Conservation (phyloP, 2,329 filamentous ascomycete species). For the Colletotrichum sp. region DNA sequence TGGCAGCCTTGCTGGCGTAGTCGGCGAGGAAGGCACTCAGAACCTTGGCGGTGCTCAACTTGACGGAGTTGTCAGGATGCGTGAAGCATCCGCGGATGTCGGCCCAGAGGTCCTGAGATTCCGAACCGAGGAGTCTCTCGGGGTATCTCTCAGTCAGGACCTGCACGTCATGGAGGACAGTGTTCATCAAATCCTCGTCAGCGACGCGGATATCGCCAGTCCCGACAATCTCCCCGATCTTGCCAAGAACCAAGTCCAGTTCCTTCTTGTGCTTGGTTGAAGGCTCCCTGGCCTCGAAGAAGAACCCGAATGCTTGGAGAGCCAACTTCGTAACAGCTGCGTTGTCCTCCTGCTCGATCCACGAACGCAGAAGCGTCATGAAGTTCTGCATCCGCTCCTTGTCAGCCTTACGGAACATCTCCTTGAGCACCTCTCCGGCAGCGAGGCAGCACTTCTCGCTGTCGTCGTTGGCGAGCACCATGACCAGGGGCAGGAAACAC, state of each 20-base stretch:
- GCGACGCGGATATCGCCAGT: slow-evolving; percentile 56
- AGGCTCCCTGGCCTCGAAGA: slow-evolving; percentile 73
- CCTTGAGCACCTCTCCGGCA: slow-evolving; percentile 79
- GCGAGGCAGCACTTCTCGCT: slow-evolving; percentile 84
- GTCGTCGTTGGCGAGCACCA: slow-evolving; percentile 88
- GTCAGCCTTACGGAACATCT: slow-evolving; percentile 80
- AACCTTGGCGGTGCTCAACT: slow-evolving; percentile 76
- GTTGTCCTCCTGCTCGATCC: slow-evolving; percentile 80
- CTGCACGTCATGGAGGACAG: slow-evolving; percentile 71
- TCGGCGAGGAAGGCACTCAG: slow-evolving; percentile 81
- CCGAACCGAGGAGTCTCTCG: slow-evolving; percentile 63
- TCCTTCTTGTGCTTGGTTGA: slow-evolving; percentile 70
- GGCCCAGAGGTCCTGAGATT: slow-evolving; percentile 72
- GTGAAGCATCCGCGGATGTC: slow-evolving; percentile 72
- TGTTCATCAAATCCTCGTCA: slow-evolving; percentile 77
- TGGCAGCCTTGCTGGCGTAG: slow-evolving; percentile 67
- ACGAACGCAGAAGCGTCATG: slow-evolving; percentile 72
- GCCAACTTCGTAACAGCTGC: slow-evolving; percentile 73
- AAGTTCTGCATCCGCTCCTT: slow-evolving; percentile 75
- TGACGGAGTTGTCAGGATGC: slow-evolving; percentile 76
- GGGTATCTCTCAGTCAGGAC: slow-evolving; percentile 73
- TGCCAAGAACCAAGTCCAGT: slow-evolving; percentile 64
- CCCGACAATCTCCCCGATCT: slow-evolving; percentile 57
- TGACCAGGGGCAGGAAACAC: slow-evolving; percentile 85
- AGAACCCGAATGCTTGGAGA: slow-evolving; percentile 82